These are phyloP conservation scores for Linnemannia exigua DNA, from an alignment of 192 early-diverging fungal species.

Conservation along the genomic window DNA sequence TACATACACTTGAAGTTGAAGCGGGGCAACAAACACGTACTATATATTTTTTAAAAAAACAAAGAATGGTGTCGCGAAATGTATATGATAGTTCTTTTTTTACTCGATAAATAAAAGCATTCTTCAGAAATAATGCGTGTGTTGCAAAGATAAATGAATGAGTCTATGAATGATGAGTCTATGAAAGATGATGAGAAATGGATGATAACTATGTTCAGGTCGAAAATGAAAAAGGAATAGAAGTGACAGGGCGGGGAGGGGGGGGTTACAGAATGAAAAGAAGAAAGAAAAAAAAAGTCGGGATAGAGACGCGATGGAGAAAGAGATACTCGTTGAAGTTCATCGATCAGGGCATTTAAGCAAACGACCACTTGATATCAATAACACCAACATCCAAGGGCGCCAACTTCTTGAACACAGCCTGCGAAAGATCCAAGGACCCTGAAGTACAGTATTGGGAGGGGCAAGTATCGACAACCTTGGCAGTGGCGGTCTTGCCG, in stretches of 20 bases:
- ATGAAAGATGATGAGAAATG: background rate
- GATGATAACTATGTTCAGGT: background rate
- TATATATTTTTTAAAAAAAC: no score
- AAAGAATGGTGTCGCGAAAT: no score
- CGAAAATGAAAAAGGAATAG: background rate
- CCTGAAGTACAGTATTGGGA: slow-evolving; percentile 38
- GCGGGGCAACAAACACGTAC: no score
- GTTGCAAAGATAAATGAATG: background rate
- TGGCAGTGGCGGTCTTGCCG: slow-evolving; percentile 42
- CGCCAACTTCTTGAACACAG: slow-evolving; percentile 55
- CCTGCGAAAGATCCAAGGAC: slow-evolving; percentile 55
- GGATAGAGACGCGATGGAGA: no score
- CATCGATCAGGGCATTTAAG: slow-evolving; percentile 11
- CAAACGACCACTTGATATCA: slow-evolving; percentile 56
- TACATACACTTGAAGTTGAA: no score
- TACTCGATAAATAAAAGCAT: background rate
- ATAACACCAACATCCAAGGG: slow-evolving; percentile 42
- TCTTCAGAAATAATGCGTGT: background rate
- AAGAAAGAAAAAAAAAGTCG: no score
- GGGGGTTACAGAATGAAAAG: background rate
- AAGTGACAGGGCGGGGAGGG: no score
- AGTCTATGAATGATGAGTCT: background rate
- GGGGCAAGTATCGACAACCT: slow-evolving; percentile 64
- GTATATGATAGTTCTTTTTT: background rate
- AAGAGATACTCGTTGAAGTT: no score